Conservation (phyloP, 2,329 filamentous ascomycete genomes). For the Microthyrium microscopicum region DNA sequence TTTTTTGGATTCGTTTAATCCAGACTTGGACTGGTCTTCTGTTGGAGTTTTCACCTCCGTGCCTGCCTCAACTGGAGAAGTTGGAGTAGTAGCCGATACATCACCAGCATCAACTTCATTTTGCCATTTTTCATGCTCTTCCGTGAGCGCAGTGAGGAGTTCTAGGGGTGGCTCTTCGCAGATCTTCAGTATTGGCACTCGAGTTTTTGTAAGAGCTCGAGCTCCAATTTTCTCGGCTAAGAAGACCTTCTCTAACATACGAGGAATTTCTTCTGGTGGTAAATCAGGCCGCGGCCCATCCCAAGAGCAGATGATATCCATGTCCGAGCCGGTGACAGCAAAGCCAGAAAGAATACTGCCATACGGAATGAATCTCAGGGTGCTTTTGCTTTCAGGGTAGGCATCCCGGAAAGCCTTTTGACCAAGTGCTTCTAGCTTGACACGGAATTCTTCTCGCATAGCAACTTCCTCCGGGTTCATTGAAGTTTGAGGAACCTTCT, state of each 20-base stretch:
- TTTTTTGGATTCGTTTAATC: too few species aligned
- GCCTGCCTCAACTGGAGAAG: too few species aligned
- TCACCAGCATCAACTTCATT: too few species aligned
- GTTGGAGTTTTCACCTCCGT: too few species aligned
- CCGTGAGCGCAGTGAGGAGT: conserved; percentile 43
- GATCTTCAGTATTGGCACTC: conserved; percentile 77
- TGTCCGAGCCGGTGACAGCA: conserved; percentile 73
- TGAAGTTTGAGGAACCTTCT: conserved; percentile 40
- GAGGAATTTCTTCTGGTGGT: conserved; percentile 39
- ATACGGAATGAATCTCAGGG: conserved; percentile 57
- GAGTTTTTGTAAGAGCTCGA: conserved; percentile 57
- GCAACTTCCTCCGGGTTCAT: conserved; percentile 47
- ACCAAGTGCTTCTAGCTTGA: conserved; percentile 47
- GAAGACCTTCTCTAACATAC: conserved; percentile 58
- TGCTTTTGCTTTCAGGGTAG: conserved; percentile 34
- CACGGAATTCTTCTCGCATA: conserved; percentile 56
- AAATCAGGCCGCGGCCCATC: conserved; percentile 22
- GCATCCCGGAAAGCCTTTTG: conserved; percentile 38
- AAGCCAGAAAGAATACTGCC: conserved; percentile 75
- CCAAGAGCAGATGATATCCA: conserved; percentile 73
- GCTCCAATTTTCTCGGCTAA: conserved; percentile 58
- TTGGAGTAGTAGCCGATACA: too few species aligned
- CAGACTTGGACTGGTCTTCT: too few species aligned
- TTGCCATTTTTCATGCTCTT: conserved; percentile 59
- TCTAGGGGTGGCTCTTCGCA: conserved; percentile 52